Percentiles rank a stretch among this genome's conserved stretches.
phyloP scores from a whole-genome alignment of 2,329 filamentous ascomycete genomes.

The Pezicula neosporulosa region DNA sequence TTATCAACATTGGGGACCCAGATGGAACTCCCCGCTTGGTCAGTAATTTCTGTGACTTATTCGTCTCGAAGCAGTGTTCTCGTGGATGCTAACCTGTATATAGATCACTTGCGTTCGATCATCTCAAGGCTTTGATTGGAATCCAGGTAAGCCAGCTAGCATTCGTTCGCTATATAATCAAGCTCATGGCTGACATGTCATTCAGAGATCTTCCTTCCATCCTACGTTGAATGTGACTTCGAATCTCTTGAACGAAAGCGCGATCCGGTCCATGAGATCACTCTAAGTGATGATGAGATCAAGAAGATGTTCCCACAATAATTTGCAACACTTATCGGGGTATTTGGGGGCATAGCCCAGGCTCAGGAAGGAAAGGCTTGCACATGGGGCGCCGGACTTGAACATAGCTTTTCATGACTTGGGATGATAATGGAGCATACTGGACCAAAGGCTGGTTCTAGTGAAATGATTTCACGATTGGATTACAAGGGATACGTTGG shows the following conservation, averaged over 20 bases:
- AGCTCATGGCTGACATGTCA: conserved; percentile 5
- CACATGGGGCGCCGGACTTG: conserved; percentile 22
- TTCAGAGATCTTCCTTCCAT: conserved; percentile 75
- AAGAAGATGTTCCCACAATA: conserved; percentile 64
- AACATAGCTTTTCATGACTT: conserved; percentile 25
- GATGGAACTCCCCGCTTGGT: conserved; percentile 72
- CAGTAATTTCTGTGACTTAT: conserved; percentile 28
- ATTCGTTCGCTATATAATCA: background rate
- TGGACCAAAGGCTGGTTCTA: too few relatives aligned
- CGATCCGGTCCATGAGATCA: conserved; percentile 76
- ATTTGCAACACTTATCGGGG: conserved; percentile 11
- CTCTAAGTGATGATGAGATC: conserved; percentile 73
- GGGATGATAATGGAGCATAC: conserved; percentile 21
- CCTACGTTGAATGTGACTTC: conserved; percentile 72
- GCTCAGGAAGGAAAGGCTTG: conserved; percentile 12
- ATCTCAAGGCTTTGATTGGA: conserved; percentile 80
- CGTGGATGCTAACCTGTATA: background rate
- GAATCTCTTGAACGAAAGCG: conserved; percentile 71
- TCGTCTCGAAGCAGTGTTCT: background rate
- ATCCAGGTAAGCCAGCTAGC: conserved; percentile 54
- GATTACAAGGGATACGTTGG: conserved; percentile 1
- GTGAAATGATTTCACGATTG: background rate
- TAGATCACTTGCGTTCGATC: conserved; percentile 79
- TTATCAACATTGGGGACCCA: conserved; percentile 73
- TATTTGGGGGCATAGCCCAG: conserved; percentile 9